Evolutionary conservation across 2,329 filamentous ascomycete species (phyloP), one percentile per base, ranked within the genome.

Genomic region (Fusarium decemcellulare): DNA sequence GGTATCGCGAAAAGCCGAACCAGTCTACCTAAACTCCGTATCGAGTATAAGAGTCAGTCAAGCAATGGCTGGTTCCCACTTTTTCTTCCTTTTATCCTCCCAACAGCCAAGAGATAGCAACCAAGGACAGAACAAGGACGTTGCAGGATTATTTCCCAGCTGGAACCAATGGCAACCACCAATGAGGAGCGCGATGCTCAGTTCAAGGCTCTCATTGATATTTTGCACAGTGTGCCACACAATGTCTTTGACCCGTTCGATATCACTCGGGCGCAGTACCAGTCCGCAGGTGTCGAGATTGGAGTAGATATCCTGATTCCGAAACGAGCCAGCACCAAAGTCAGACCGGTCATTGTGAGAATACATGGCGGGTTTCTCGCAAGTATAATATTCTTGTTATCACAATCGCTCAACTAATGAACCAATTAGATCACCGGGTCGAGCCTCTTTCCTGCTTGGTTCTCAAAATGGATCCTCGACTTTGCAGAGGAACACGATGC

Each of bases 11-110:
- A 6, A 6, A 11, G 8, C 48, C 16, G 48, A 51, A 51, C 18
- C 27, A 12, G 48, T 14, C 18, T 23, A 37, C 23, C 18, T 16
- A 6, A 37, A 37, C 9, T 39, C 48, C 48, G 11, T n/a, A 52
- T 52, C 15, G 48, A 52, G 48, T 52, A 39, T 52, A 52, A 14
- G 6, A 16, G 32, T 7, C 8, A 14, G 36, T 12, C 8, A 6
- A 16, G 34, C 4, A 3, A 18, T 16, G 10, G 47, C 6, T 37
- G 18, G 34, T 52, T 37, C 39, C 48, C 48, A 52, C 48, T 27
- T 52, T 52, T 34, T 52, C 48, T 34, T 52, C 23, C 48, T 29
- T 50, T 52, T 52, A 52, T 52, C 48, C 48, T 16, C 34, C 23
- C 48, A 29, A 30, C 12, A 39, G 15, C 48, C 15, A 52, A 52